phyloP scores from a whole-genome alignment of 2,329 filamentous ascomycete genomes.

The Helminthosporium solani region DNA sequence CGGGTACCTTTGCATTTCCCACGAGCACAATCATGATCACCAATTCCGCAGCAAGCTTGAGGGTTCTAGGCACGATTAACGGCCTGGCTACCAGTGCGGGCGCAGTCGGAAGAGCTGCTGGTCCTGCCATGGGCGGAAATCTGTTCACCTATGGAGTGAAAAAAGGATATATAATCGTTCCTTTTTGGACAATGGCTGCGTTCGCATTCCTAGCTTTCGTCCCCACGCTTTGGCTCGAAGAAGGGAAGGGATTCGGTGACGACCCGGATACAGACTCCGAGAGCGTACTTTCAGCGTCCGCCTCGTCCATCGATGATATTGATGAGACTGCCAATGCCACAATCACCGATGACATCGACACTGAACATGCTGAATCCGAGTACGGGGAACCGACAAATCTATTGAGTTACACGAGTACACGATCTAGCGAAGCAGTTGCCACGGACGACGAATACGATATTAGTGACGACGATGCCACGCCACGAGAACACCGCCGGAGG shows the following conservation, averaged over 20 bases:
- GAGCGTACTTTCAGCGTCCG: slow-evolving; percentile 14
- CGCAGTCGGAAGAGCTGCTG: slow-evolving; percentile 75
- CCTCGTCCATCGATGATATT: slow-evolving; percentile 6
- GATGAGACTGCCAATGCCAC: neutral
- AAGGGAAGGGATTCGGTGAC: slow-evolving; percentile 67
- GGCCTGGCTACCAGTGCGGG: slow-evolving; percentile 83
- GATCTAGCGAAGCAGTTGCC: slow-evolving; percentile 25
- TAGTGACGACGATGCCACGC: slow-evolving; percentile 6
- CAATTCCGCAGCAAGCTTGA: slow-evolving; percentile 75
- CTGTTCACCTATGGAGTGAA: slow-evolving; percentile 76
- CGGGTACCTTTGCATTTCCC: slow-evolving; percentile 82
- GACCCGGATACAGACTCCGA: slow-evolving; percentile 41
- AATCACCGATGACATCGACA: slow-evolving; percentile 14
- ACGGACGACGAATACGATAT: slow-evolving; percentile 25
- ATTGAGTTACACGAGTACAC: slow-evolving; percentile 36
- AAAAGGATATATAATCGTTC: slow-evolving; percentile 71
- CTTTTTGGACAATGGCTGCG: slow-evolving; percentile 75
- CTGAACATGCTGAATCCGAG: slow-evolving; percentile 36
- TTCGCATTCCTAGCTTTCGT: slow-evolving; percentile 67
- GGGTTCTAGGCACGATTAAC: slow-evolving; percentile 83
- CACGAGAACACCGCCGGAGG: slow-evolving; percentile 1
- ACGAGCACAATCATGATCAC: slow-evolving; percentile 88
- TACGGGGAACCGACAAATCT: slow-evolving; percentile 42
- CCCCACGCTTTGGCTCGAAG: slow-evolving; percentile 71
- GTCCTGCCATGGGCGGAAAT: slow-evolving; percentile 71